Evolutionary conservation across 495 filamentous ascomycete genomes (phyloP).

Genomic region (Arthonia radiata): DNA sequence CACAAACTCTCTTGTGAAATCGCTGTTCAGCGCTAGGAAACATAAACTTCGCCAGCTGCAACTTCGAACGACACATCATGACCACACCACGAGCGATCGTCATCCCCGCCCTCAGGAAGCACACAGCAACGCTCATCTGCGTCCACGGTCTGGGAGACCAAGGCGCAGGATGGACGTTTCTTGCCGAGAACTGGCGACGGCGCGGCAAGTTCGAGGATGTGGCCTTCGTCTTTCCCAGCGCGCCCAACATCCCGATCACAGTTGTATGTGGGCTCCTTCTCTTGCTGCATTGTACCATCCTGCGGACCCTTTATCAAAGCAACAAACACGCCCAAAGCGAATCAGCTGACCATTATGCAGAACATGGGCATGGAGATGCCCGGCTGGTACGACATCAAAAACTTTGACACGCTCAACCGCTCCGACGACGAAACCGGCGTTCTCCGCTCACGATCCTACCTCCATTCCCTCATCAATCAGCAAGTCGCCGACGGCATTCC

Average conservation of each 20-base stretch:
- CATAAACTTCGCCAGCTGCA: too few relatives aligned
- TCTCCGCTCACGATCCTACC: conserved; percentile 39
- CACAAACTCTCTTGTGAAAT: too few relatives aligned
- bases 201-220: conserved; percentile 69
- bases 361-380: conserved; percentile 69
- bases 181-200: conserved; percentile 77
- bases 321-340: neutral
- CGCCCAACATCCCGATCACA: conserved; percentile 73
- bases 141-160: conserved; percentile 68
- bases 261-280: conserved; percentile 26
- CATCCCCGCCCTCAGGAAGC: conserved; percentile 66
- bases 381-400: conserved; percentile 78
- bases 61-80: too few relatives aligned
- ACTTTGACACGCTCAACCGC: conserved; percentile 16
- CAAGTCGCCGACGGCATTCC: conserved; percentile 68
- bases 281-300: too few relatives aligned
- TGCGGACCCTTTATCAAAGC: conserved; percentile 3
- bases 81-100: conserved; percentile 32
- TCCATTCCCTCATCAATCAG: conserved; percentile 58
- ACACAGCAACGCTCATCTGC: conserved; percentile 89
- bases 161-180: conserved; percentile 25
- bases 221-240: conserved; percentile 81
- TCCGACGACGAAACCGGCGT: conserved; percentile 59
- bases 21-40: too few relatives aligned
- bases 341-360: conserved; percentile 14